phyloP scores from a whole-genome alignment of 2,329 filamentous ascomycete genomes.

The Trichocomaceae sp. region DNA sequence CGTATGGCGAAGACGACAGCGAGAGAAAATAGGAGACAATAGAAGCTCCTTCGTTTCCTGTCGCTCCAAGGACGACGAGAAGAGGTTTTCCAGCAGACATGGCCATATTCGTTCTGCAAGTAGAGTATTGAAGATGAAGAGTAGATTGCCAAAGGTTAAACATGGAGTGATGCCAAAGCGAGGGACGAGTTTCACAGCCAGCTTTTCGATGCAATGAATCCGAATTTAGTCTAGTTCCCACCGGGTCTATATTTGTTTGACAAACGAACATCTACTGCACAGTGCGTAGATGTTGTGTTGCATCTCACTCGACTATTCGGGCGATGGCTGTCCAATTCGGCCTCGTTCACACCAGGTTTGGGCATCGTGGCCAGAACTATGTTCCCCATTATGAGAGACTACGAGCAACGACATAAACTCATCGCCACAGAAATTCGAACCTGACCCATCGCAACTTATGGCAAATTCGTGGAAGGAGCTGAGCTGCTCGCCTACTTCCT shows the following conservation, averaged over 20 bases:
- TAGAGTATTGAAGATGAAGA: background rate
- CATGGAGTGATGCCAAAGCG: background rate
- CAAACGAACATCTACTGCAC: too few species aligned
- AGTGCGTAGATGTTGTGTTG: too few species aligned
- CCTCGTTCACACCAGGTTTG: background rate
- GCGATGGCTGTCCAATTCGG: background rate
- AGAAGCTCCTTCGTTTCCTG: constrained; percentile 37
- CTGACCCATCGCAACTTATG: background rate
- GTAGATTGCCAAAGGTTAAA: background rate
- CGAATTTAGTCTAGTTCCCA: background rate
- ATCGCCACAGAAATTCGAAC: constrained; percentile 1
- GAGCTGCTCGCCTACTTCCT: constrained; percentile 7
- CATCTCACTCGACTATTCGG: too few species aligned
- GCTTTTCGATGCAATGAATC: background rate
- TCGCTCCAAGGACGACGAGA: constrained; percentile 53
- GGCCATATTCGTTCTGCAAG: background rate
- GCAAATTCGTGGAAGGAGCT: constrained; percentile 4
- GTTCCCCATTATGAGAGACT: background rate
- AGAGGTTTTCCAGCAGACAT: background rate
- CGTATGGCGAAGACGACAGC: constrained; percentile 16
- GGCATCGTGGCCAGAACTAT: background rate
- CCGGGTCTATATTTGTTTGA: background rate
- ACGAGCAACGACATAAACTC: constrained; percentile 2
- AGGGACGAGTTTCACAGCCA: background rate
- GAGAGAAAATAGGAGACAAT: constrained; percentile 1